Percentiles rank a stretch among this genome's conserved stretches.
Evolutionary conservation across 768 basidiomycete genomes (phyloP).

Genomic region (Leccinum variicolor): DNA sequence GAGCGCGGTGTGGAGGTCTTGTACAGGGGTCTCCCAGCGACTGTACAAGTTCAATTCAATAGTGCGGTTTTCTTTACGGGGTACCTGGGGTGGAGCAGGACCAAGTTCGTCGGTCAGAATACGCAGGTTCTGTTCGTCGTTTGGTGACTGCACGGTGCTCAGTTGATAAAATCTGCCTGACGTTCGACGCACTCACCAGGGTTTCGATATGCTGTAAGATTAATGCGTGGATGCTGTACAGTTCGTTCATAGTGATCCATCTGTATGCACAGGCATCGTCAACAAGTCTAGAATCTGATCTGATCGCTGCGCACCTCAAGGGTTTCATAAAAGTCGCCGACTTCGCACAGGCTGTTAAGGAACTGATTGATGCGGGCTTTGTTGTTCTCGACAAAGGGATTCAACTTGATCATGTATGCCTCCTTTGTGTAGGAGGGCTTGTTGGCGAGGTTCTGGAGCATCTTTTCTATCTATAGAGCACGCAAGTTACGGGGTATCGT

Average conservation of each 20-base stretch:
- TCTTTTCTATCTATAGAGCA: slow-evolving; percentile 85
- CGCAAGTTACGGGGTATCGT: slow-evolving; percentile 1
- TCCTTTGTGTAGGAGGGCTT: slow-evolving; percentile 98
- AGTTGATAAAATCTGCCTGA: neutral
- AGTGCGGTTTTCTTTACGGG: slow-evolving; percentile 95
- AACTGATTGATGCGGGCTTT: slow-evolving; percentile 97
- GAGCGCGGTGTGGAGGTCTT: slow-evolving; percentile 93
- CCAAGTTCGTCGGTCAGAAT: slow-evolving; percentile 97
- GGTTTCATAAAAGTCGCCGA: too few relatives aligned
- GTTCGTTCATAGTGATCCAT: slow-evolving; percentile 96
- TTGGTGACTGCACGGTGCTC: slow-evolving; percentile 66
- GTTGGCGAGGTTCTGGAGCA: slow-evolving; percentile 98
- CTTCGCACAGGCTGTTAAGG: slow-evolving; percentile 94
- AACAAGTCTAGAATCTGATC: too few relatives aligned
- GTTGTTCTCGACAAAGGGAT: slow-evolving; percentile 98
- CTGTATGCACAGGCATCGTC: too few relatives aligned
- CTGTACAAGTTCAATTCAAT: slow-evolving; percentile 91
- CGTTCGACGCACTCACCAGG: slow-evolving; percentile 53
- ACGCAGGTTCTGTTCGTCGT: slow-evolving; percentile 96
- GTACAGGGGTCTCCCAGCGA: slow-evolving; percentile 99
- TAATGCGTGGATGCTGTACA: slow-evolving; percentile 98
- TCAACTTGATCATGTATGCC: slow-evolving; percentile 96
- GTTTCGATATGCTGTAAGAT: slow-evolving; percentile 94
- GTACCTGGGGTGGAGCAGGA: slow-evolving; percentile 88
- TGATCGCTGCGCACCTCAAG: too few relatives aligned